phyloP scores from a whole-genome alignment of 805 yeast species.

The Myxozyma geophila region DNA sequence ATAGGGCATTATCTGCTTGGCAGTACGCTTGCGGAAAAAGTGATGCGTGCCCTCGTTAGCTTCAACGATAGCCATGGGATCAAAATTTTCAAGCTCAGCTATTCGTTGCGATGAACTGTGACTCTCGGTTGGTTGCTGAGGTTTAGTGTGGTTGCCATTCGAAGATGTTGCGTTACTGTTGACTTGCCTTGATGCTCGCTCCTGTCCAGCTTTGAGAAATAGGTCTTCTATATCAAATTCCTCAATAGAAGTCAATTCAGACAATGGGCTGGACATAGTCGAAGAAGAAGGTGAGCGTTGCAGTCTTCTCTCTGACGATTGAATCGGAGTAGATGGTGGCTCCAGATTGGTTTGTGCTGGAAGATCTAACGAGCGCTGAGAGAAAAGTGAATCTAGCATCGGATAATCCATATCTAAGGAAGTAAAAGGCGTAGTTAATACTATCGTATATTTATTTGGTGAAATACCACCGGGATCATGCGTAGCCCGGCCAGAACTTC shows the following conservation, averaged over 20 bases:
- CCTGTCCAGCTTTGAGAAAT: not conserved
- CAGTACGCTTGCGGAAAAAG: slow-evolving; percentile 35
- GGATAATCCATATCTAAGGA: too few relatives aligned
- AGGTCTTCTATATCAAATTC: slow-evolving; percentile 6
- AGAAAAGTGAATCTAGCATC: not conserved
- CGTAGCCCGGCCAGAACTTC: not conserved
- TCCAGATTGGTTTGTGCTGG: not conserved
- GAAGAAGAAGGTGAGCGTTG: slow-evolving; percentile 1
- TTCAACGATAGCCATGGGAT: slow-evolving; percentile 2
- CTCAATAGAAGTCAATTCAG: slow-evolving; percentile 12
- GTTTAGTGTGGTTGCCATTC: not conserved
- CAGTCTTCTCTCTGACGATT: not conserved
- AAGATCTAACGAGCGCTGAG: not conserved
- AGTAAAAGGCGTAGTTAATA: too few relatives aligned
- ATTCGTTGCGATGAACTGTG: not conserved
- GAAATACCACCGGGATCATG: slow-evolving; percentile 8
- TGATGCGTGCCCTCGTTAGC: slow-evolving; percentile 6
- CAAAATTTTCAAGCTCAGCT: not conserved
- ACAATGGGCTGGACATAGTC: slow-evolving; percentile 22
- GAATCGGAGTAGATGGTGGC: slow-evolving; percentile 3
- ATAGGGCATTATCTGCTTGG: slow-evolving; percentile 38
- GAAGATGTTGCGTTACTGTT: not conserved
- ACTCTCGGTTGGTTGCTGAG: not conserved
- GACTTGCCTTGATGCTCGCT: not conserved
- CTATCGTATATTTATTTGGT: not conserved